These are phyloP conservation scores for Pholiota microspora DNA, from an alignment of 768 basidiomycete genomes.

Conservation along the genomic window DNA sequence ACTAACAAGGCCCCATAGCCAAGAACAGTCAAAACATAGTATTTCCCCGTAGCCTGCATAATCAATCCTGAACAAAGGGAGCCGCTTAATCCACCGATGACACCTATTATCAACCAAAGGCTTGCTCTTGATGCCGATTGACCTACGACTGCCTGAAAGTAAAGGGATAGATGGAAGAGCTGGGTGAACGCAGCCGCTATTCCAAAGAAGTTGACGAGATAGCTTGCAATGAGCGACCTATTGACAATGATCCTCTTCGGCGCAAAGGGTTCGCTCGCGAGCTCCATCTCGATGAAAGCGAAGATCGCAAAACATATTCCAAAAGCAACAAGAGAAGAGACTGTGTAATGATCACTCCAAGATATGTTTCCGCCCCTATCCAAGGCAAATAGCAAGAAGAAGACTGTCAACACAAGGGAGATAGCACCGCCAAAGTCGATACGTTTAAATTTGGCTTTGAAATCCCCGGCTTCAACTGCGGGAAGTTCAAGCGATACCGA, in stretches of 20 bases:
- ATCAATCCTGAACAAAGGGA: constrained; percentile 50
- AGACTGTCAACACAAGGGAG: constrained; percentile 52
- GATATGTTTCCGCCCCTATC: constrained; percentile 52
- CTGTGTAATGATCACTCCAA: constrained; percentile 41
- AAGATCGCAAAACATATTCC: constrained; percentile 36
- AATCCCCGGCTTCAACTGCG: constrained; percentile 33
- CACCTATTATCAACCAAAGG: constrained; percentile 47
- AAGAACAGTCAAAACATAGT: constrained; percentile 46
- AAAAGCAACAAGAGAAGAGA: constrained; percentile 33
- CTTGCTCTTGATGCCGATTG: constrained; percentile 49
- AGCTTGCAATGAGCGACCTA: constrained; percentile 48
- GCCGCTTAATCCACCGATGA: constrained; percentile 46
- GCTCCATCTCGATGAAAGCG: constrained; percentile 41
- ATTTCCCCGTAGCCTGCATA: constrained; percentile 60
- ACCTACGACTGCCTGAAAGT: constrained; percentile 54
- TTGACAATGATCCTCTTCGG: constrained; percentile 53
- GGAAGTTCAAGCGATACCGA: constrained; percentile 55
- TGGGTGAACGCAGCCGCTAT: constrained; percentile 42
- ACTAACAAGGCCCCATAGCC: constrained; percentile 36
- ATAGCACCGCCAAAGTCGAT: constrained; percentile 63
- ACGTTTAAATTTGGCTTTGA: constrained; percentile 51
- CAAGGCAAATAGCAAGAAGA: constrained; percentile 55
- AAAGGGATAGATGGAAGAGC: constrained; percentile 54
- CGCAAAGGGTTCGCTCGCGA: constrained; percentile 60
- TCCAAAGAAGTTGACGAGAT: constrained; percentile 59